These are phyloP conservation scores for Venturia oleaginea DNA, from an alignment of 2,329 filamentous ascomycete genomes.

Conservation along the genomic window DNA sequence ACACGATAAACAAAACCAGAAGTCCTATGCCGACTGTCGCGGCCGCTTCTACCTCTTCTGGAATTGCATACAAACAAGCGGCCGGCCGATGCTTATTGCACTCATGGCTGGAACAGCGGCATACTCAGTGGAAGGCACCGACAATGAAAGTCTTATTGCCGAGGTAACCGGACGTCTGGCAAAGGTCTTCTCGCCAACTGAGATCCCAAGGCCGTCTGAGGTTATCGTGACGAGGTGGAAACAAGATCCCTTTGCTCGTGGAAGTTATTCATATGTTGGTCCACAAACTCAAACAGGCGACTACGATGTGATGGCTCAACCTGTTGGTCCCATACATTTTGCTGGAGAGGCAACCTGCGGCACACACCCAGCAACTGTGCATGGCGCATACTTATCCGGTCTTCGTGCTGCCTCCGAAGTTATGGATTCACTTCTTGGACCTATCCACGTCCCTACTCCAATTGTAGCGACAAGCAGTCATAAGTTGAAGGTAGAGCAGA, in stretches of 20 bases:
- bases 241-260: constrained; percentile 80
- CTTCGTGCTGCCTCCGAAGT: constrained; percentile 83
- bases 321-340: constrained; percentile 83
- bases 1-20: constrained; percentile 60
- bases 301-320: constrained; percentile 81
- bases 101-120: constrained; percentile 95
- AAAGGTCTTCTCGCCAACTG: constrained; percentile 55
- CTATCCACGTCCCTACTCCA: constrained; percentile 66
- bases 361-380: constrained; percentile 92
- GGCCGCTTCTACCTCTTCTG: constrained; percentile 98
- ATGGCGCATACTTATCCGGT: constrained; percentile 91
- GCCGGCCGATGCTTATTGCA: constrained; percentile 74
- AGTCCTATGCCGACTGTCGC: constrained; percentile 67
- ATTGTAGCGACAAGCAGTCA: constrained; percentile 51
- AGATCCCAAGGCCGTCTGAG: constrained; percentile 71
- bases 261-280: constrained; percentile 91
- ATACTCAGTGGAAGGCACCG: constrained; percentile 70
- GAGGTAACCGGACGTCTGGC: constrained; percentile 75
- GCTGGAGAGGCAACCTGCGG: constrained; percentile 94
- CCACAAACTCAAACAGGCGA: constrained; percentile 74
- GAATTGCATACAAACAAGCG: constrained; percentile 85
- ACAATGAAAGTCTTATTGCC: constrained; percentile 64
- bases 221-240: constrained; percentile 89
- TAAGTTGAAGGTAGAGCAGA: constrained; percentile 5
- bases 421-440: constrained; percentile 68